These are phyloP conservation scores for Paramyrothecium sp. DNA, from an alignment of 2,329 filamentous ascomycete species.

Conservation along the genomic window DNA sequence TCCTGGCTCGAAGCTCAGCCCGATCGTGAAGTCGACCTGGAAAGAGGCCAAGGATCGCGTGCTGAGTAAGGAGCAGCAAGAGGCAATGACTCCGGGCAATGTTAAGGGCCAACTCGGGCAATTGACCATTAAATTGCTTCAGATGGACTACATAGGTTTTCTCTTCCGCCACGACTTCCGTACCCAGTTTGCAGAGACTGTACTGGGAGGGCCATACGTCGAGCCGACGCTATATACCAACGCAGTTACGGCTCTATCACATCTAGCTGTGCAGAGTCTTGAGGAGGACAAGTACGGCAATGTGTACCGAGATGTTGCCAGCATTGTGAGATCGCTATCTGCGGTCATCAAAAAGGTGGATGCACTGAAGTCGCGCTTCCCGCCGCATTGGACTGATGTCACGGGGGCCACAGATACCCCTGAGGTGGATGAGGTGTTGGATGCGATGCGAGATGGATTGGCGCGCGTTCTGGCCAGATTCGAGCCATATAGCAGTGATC, in stretches of 20 bases:
- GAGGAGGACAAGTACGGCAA: conserved; percentile 81
- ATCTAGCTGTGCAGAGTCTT: conserved; percentile 71
- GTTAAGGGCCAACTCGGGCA: conserved; percentile 46
- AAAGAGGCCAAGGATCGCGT: conserved; percentile 46
- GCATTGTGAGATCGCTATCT: conserved; percentile 72
- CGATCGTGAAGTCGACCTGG: conserved; percentile 49
- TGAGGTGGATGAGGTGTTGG: conserved; percentile 71
- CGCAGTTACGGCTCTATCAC: conserved; percentile 67
- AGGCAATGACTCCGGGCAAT: conserved; percentile 49
- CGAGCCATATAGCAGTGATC: conserved; percentile 68
- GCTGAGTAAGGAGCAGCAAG: conserved; percentile 52
- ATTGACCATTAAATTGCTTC: conserved; percentile 43
- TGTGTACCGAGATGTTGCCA: conserved; percentile 78
- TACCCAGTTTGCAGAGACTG: conserved; percentile 61
- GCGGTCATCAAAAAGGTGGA: conserved; percentile 68
- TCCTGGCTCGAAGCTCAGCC: conserved; percentile 47
- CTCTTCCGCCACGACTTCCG: conserved; percentile 71
- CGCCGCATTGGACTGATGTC: conserved; percentile 78
- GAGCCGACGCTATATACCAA: conserved; percentile 68
- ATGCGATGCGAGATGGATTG: conserved; percentile 64
- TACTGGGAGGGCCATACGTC: conserved; percentile 73
- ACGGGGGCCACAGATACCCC: conserved; percentile 51
- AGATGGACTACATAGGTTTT: conserved; percentile 55
- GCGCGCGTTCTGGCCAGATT: conserved; percentile 68
- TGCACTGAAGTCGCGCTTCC: conserved; percentile 56